A percentile compares a stretch with the other conserved stretches of the same genome.
phyloP scores from a whole-genome alignment of 305 asterid species.

The Fraxinus sp. region DNA sequence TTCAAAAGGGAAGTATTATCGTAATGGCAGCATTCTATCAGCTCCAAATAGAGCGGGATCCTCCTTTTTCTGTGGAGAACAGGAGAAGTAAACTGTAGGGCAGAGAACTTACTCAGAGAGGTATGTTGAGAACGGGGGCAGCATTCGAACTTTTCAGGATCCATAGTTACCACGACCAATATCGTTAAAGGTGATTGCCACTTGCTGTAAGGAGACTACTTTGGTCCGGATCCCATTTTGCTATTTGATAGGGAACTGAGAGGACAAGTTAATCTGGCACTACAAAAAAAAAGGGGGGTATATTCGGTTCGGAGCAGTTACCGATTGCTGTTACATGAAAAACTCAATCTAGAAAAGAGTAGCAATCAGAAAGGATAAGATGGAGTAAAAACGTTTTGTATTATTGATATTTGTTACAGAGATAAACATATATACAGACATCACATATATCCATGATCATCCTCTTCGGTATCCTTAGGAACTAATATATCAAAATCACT shows the following conservation, averaged over 20 bases:
- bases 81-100: neutral
- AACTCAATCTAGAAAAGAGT: neutral
- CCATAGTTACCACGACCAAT: neutral
- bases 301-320: neutral
- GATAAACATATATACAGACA: neutral
- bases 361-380: neutral
- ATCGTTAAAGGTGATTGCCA: neutral
- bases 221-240: neutral
- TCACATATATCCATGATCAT: constrained; percentile 26
- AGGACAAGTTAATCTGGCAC: neutral
- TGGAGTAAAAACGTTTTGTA: neutral
- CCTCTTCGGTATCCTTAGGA: constrained; percentile 30
- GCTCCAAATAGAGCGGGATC: neutral
- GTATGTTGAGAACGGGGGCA: neutral
- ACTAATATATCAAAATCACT: constrained; percentile 66
- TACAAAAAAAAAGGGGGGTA: neutral
- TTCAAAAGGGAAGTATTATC: neutral
- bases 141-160: neutral
- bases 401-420: neutral
- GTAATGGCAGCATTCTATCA: neutral
- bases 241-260: neutral
- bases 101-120: neutral
- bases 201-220: neutral
- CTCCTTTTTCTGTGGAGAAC: neutral
- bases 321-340: neutral